These are phyloP conservation scores for Collybiopsis confluens DNA, from an alignment of 768 basidiomycete species.

Conservation along the genomic window DNA sequence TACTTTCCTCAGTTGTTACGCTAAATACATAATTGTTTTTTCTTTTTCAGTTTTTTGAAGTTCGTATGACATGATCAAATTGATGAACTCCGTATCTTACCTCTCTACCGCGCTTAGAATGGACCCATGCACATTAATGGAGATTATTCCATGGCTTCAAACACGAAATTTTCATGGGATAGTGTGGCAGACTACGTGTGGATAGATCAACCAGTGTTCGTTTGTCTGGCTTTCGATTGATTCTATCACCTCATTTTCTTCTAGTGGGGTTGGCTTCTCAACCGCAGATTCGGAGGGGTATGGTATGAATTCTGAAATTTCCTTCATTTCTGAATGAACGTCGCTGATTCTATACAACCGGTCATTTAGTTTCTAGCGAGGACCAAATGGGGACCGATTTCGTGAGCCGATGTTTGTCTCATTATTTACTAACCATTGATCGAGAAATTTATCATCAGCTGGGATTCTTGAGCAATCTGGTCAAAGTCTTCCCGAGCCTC, in stretches of 20 bases:
- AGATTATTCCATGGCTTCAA: slow-evolving; percentile 37
- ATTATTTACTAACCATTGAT: background rate
- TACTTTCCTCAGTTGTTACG: slow-evolving; percentile 30
- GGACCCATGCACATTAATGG: slow-evolving; percentile 59
- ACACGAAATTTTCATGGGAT: slow-evolving; percentile 36
- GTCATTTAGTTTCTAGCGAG: slow-evolving; percentile 46
- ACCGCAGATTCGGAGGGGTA: slow-evolving; percentile 6
- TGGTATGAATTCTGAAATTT: slow-evolving; percentile 30
- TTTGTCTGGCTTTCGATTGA: background rate
- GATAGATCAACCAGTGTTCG: slow-evolving; percentile 52
- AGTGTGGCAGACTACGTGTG: slow-evolving; percentile 42
- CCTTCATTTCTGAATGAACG: background rate
- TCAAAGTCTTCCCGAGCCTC: slow-evolving; percentile 70
- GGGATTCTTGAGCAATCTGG: slow-evolving; percentile 66
- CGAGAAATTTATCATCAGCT: slow-evolving; percentile 46
- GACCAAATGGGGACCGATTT: slow-evolving; percentile 62
- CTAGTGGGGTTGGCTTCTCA: slow-evolving; percentile 3
- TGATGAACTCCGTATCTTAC: background rate
- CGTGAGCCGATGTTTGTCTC: slow-evolving; percentile 43
- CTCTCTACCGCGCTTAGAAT: slow-evolving; percentile 43
- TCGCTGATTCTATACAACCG: background rate
- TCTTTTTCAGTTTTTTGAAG: slow-evolving; percentile 11
- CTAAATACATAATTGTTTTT: background rate
- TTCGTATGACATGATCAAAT: slow-evolving; percentile 17
- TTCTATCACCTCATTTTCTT: slow-evolving; percentile 2